Evolutionary conservation across 73 alveolate species (phyloP).

Genomic region (Paramecium tetraurelia): DNA sequence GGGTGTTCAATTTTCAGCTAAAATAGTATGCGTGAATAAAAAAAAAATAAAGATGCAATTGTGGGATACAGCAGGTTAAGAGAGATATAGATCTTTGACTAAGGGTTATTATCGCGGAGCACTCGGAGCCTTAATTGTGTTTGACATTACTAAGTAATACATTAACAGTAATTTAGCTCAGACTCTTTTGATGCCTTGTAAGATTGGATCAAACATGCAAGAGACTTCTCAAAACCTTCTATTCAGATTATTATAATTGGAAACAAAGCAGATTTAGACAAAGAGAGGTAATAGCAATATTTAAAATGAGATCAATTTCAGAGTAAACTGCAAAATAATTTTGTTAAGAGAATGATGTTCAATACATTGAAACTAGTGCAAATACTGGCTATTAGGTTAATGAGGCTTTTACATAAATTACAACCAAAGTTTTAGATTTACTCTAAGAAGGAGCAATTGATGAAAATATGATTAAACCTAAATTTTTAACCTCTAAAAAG

Average conservation of each 20-base stretch:
- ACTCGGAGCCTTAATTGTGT: constrained; percentile 60
- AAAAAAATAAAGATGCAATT: constrained; percentile 69
- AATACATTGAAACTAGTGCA: constrained; percentile 66
- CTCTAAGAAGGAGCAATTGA: not conserved
- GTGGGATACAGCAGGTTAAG: constrained; percentile 95
- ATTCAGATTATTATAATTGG: constrained; percentile 71
- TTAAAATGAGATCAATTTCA: not conserved
- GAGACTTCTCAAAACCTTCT: constrained; percentile 65
- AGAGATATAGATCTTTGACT: constrained; percentile 67
- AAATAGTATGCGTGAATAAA: not conserved
- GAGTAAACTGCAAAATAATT: not conserved
- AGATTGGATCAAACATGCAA: constrained; percentile 68
- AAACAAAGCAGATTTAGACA: constrained; percentile 72
- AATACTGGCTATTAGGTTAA: constrained; percentile 69
- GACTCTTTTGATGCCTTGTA: constrained; percentile 53
- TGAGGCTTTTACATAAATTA: not conserved
- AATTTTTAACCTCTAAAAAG: not conserved
- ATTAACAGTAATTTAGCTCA: not conserved
- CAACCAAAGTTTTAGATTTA: not conserved
- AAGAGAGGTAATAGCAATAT: constrained; percentile 49
- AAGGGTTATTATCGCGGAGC: constrained; percentile 64
- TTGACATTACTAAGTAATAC: constrained; percentile 59
- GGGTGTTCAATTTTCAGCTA: constrained; percentile 8
- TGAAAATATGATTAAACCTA: not conserved
- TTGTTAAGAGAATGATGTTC: not conserved